Conservation (phyloP, 345 rosid genomes). For the Citrus sinensis region DVS_A1.0 CM039167.1:7050001-7050500, state of each 20-base stretch:
- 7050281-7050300: conserved; percentile 3
- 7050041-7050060: too few relatives aligned
- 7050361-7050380: neutral
- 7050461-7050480: conserved; percentile 43
- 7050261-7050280: conserved; percentile 22
- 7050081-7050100: neutral
- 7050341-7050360: neutral
- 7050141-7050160: neutral
- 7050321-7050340: neutral
- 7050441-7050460: conserved; percentile 24
- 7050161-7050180: conserved; percentile 16
- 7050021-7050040: neutral
- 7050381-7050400: neutral
- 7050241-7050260: conserved; percentile 45
- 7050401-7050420: neutral
- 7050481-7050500: conserved; percentile 13
- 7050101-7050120: neutral
- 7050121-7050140: neutral
- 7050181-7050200: conserved; percentile 77
- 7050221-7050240: conserved; percentile 42
- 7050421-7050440: neutral
- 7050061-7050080: too few relatives aligned
- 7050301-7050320: neutral
- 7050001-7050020: neutral
- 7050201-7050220: conserved; percentile 68